Base-by-base conservation (phyloP, 225 moss, liverwort and hornwort species). In the Pleurozium schreberi region DNA sequence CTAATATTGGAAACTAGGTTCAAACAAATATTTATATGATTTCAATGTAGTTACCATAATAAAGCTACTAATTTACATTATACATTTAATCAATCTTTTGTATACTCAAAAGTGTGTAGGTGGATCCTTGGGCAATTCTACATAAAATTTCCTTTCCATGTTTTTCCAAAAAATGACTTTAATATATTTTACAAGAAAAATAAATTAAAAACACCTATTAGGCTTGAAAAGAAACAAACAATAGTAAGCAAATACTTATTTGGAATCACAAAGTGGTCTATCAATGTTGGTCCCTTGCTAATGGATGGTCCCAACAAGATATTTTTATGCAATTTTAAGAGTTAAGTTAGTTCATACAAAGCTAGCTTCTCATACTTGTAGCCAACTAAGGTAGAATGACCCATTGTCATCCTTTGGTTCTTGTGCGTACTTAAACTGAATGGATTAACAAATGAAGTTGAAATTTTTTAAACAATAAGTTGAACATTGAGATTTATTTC, bases 1-100 rank as follows among this genome's bases (percentile, higher is more conserved):
- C 6, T 30, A 30, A 6, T 17, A 17, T 16, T 17, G 0, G 4
- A 16, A 74, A 30, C 1, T 0, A 45, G 0, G 3, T 0, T 74
- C 6, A 47, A 74, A 74, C 42, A 10, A 8, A 43, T 22, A 27
- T 27, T 15, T 1, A 27, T 0, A 18, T 0, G 0, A 70, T 8
- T 42, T 70, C 14, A 70, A 70, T 26, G 42, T 27, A 27, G 1
- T 27, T 71, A 9, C 8, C 5, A 14, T 8, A 70, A 26, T 26
- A 42, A 26, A 70, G 5, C 0, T 45, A 0, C 4, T 18, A 73
- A 18, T 27, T 43, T 26, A 70, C 13, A 47, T 73, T 45, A 11
- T 6, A 18, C 45, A 73, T 45, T 73, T 45, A 28, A 26, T 5
- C 15, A 27, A 43, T 17, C 10, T 73, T 73, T 28, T 17, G 6